Percentiles rank a stretch among this genome's conserved stretches.
These are phyloP conservation scores for Lagenidium sp. DNA, from an alignment of 352 stramenopile genomes.

Conservation along the genomic window DNA sequence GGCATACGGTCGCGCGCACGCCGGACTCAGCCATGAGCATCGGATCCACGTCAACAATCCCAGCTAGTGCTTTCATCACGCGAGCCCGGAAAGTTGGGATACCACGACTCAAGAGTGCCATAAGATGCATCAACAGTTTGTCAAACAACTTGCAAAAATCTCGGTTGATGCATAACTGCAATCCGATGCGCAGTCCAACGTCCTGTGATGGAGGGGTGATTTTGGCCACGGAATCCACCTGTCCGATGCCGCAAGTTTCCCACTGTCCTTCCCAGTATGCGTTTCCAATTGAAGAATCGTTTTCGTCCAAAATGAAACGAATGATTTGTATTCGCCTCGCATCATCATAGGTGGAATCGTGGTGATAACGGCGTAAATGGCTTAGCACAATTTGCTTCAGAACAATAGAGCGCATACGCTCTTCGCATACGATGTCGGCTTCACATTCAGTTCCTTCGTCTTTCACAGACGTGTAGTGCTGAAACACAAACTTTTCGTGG, in stretches of 20 bases:
- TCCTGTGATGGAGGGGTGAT: conserved; percentile 27
- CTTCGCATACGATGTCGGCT: too few relatives aligned
- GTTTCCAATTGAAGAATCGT: too few relatives aligned
- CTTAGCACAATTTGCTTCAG: background rate
- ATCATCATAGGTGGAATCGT: background rate
- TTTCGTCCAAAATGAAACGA: conserved; percentile 5
- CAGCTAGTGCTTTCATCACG: conserved; percentile 68
- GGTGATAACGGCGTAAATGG: background rate
- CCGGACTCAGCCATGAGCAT: conserved; percentile 70
- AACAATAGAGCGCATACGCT: too few relatives aligned
- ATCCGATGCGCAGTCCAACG: conserved; percentile 30
- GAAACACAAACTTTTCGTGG: conserved; percentile 42
- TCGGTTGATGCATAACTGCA: conserved; percentile 38
- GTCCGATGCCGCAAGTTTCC: conserved; percentile 13
- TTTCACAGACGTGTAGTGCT: conserved; percentile 5
- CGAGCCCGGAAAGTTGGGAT: conserved; percentile 59
- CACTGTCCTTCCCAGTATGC: conserved; percentile 43
- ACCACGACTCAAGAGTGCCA: conserved; percentile 65
- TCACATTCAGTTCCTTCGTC: too few relatives aligned
- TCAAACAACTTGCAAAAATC: conserved; percentile 64
- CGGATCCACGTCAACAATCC: conserved; percentile 77
- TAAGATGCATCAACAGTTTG: conserved; percentile 58
- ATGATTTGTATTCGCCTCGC: background rate
- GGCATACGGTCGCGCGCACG: conserved; percentile 45
- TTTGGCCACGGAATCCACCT: conserved; percentile 35